Conservation (phyloP, 306 rosid species). For the Boehmeria nivea region DNA sequence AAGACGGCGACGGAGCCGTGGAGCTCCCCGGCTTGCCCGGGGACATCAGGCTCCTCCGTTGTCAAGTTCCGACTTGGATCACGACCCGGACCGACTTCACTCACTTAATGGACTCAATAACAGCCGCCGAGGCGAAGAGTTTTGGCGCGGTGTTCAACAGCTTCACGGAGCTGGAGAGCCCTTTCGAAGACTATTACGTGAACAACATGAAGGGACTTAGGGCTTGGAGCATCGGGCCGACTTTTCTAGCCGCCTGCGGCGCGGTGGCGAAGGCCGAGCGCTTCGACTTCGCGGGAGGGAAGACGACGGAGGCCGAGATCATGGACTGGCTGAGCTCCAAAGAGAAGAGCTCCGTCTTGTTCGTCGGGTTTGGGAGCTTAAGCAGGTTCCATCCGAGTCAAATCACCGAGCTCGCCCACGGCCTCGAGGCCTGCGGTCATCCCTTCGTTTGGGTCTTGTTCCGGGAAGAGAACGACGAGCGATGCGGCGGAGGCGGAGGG, state of each 20-base stretch:
- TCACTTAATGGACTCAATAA: no score
- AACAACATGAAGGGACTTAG: no score
- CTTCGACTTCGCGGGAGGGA: no score
- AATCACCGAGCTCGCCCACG: conserved; percentile 27
- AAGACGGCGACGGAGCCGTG: no score
- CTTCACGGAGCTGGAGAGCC: conserved; percentile 33
- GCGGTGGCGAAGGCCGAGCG: conserved; percentile 45
- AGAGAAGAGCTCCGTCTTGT: conserved; percentile 29
- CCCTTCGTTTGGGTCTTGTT: conserved; percentile 38
- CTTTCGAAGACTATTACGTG: no score
- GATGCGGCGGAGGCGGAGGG: no score
- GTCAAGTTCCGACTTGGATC: no score
- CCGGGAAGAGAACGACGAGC: background rate
- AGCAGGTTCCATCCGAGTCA: background rate
- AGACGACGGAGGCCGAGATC: conserved; percentile 21
- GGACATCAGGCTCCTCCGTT: no score
- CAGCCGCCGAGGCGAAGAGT: background rate
- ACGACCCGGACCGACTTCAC: no score
- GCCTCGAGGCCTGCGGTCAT: conserved; percentile 21
- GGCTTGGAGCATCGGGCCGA: conserved; percentile 56
- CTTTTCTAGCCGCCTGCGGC: conserved; percentile 27
- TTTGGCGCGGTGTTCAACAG: conserved; percentile 24
- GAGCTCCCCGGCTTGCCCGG: no score
- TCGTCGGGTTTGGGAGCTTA: background rate
- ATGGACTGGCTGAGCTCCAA: conserved; percentile 49